Conservation (phyloP, 768 basidiomycete species). For the Phlegmacium glaucopus region DNA sequence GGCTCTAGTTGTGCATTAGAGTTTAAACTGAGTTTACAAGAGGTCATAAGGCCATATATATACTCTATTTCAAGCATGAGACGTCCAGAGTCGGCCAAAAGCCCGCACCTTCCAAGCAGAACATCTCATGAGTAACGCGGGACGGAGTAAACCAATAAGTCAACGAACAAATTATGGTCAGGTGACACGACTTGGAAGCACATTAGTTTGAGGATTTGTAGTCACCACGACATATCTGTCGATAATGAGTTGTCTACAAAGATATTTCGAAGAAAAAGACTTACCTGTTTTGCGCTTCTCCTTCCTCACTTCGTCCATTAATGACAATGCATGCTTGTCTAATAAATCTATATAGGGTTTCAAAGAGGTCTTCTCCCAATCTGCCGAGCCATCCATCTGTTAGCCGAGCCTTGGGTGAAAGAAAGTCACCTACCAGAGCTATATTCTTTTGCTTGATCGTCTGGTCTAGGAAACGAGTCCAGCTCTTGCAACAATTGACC, state of each 20-base stretch:
- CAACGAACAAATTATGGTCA: too few relatives aligned
- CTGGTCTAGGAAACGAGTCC: constrained; percentile 37
- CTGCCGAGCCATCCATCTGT: constrained; percentile 26
- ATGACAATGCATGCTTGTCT: constrained; percentile 60
- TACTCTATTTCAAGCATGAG: too few relatives aligned
- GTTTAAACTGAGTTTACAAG: too few relatives aligned
- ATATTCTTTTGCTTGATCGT: constrained; percentile 36
- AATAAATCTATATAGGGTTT: constrained; percentile 89
- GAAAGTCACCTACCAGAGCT: constrained; percentile 41
- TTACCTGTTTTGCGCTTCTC: constrained; percentile 41
- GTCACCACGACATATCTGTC: constrained; percentile 19
- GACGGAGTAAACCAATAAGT: too few relatives aligned
- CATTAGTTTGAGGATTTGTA: neutral
- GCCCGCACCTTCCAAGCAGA: too few relatives aligned
- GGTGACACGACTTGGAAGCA: neutral
- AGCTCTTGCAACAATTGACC: constrained; percentile 79
- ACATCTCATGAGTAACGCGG: too few relatives aligned
- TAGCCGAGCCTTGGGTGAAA: constrained; percentile 1
- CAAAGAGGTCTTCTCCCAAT: constrained; percentile 86
- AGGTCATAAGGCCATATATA: too few relatives aligned
- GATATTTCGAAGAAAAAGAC: neutral
- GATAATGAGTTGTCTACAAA: neutral
- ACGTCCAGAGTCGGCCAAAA: too few relatives aligned
- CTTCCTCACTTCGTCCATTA: constrained; percentile 57
- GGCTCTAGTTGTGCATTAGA: too few relatives aligned